Conservation (phyloP, 208 protist species). For the Acanthamoeba culbertsoni region DNA sequence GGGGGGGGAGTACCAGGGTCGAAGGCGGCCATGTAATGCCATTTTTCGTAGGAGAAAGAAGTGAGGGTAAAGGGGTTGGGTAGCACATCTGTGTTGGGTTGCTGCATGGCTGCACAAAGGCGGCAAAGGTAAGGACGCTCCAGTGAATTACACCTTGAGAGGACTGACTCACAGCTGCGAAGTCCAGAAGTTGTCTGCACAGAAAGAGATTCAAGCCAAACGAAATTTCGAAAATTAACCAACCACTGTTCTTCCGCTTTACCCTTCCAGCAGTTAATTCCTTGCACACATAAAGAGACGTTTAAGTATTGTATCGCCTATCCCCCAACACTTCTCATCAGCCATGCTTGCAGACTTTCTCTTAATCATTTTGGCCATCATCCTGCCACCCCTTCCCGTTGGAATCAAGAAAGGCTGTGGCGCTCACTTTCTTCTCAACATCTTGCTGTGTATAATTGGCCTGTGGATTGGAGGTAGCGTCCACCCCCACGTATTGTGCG, state of each 20-base stretch:
- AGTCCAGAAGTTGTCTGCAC: too few relatives aligned
- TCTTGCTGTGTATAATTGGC: background rate
- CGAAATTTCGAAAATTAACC: too few relatives aligned
- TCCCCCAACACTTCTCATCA: too few relatives aligned
- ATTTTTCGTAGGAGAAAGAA: slow-evolving; percentile 41
- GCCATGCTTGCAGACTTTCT: background rate
- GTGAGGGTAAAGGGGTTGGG: slow-evolving; percentile 21
- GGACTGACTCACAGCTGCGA: too few relatives aligned
- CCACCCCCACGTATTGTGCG: background rate
- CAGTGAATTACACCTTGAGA: too few relatives aligned
- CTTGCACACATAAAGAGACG: too few relatives aligned
- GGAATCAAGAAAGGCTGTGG: background rate
- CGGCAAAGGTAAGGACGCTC: too few relatives aligned
- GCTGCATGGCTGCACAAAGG: too few relatives aligned
- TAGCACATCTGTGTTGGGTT: background rate
- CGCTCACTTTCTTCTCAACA: background rate
- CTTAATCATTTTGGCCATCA: slow-evolving; percentile 3
- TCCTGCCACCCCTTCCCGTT: background rate
- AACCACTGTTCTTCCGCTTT: too few relatives aligned
- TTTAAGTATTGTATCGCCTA: too few relatives aligned
- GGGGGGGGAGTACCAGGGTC: background rate
- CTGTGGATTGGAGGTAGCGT: slow-evolving; percentile 35
- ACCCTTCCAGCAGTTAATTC: too few relatives aligned
- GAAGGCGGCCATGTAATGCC: slow-evolving; percentile 51
- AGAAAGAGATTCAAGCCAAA: too few relatives aligned